Evolutionary conservation across 2,329 filamentous ascomycete species (phyloP), one percentile per base, ranked within the genome.

Genomic region (Colletotrichum sp.): DNA sequence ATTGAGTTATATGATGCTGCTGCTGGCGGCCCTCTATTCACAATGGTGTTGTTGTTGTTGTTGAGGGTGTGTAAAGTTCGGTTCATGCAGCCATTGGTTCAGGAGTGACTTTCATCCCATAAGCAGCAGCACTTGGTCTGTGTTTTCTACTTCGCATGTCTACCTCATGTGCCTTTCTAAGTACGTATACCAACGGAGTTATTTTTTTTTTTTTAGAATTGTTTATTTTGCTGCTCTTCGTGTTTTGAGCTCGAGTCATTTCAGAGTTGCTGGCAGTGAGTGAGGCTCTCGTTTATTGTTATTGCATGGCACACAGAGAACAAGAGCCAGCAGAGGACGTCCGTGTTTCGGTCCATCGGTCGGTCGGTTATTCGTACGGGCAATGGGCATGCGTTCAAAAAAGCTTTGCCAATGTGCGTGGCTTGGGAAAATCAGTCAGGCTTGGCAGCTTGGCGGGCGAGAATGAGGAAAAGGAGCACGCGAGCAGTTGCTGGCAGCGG

Each of bases 381-480:
- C 16, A 39, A 39, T 39, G 18, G 39, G 10, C n/a, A 36, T 21
- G 64, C 21, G 68, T 24, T 74, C 65, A 76, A 76, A 76, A 72
- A 76, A 76, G 75, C 75, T 76, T 76, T 75, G 75, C 71, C 75
- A 76, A 70, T 76, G 60, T 70, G 65, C 60, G 75, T 75, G 75
- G 71, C 65, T 57, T 67, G 44, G 49, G 64, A 60, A 68, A 69
- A 65, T 74, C 60, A 44, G 16, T 8, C 39, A 24, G 64, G 44
- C 73, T 72, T 73, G 64, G 73, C 75, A 49, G 32, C 74, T 76
- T 75, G 71, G 74, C 69, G 65, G 18, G 30, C 28, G 66, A 71
- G 36, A 34, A 76, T 52, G 66, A 59, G 75, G 71, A 68, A 75
- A 67, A 63, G 18, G 52, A 36, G 75, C 75, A 76, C 75, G 67